Evolutionary conservation across 371 early-diverging fungal species (phyloP).

Genomic region (Batrachochytrium dendrobatidis): DNA sequence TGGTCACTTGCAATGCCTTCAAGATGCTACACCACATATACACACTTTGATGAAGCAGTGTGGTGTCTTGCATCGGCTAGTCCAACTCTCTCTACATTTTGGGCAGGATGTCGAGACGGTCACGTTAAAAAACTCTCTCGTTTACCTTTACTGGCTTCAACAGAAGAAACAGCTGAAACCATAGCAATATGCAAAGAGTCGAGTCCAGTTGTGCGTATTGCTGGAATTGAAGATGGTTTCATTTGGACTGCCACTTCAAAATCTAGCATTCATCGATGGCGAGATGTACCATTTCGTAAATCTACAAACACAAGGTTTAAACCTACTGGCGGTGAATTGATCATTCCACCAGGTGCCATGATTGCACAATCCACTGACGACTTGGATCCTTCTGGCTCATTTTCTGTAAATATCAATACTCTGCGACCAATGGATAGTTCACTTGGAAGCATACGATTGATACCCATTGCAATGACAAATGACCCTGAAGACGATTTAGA

Average conservation of each 20-base stretch:
- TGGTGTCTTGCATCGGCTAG: conserved; percentile 84
- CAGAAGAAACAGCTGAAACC: conserved; percentile 48
- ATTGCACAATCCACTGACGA: not conserved
- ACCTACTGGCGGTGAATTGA: not conserved
- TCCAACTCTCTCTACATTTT: conserved; percentile 78
- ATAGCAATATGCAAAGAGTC: conserved; percentile 80
- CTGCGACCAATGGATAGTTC: not conserved
- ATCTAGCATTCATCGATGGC: conserved; percentile 80
- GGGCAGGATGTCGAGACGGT: conserved; percentile 87
- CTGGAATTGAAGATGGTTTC: conserved; percentile 67
- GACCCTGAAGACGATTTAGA: conserved; percentile 10
- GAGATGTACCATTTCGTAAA: not conserved
- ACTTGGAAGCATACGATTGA: not conserved
- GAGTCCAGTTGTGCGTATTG: conserved; percentile 63
- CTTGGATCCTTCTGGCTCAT: not conserved
- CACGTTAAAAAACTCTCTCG: conserved; percentile 59
- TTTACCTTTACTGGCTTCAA: conserved; percentile 5
- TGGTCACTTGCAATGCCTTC: conserved; percentile 82
- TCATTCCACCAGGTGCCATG: not conserved
- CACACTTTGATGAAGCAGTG: conserved; percentile 80
- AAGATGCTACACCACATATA: conserved; percentile 81
- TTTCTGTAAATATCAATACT: not conserved
- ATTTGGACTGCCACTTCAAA: conserved; percentile 89
- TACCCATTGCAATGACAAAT: no score
- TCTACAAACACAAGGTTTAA: not conserved